Conservation (phyloP, 2,329 filamentous ascomycete species). For the Huntiella moniliformis region DNA sequence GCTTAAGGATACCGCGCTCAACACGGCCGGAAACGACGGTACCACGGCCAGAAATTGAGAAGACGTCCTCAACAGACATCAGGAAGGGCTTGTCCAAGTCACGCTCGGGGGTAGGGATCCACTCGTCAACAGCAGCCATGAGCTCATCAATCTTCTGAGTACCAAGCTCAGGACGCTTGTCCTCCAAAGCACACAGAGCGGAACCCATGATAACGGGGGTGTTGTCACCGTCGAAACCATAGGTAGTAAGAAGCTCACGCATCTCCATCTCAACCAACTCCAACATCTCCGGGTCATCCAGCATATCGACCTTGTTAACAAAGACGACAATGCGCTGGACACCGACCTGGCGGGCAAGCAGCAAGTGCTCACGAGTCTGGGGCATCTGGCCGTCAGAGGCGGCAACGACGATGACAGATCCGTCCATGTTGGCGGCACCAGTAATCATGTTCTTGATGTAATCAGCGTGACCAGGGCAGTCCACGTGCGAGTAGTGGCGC, state of each 20-base stretch:
- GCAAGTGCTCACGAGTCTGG: slow-evolving; percentile 94
- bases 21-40: slow-evolving; percentile 95
- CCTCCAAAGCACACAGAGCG: slow-evolving; percentile 82
- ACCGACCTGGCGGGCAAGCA: slow-evolving; percentile 94
- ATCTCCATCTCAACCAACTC: slow-evolving; percentile 99
- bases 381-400: slow-evolving; percentile 99
- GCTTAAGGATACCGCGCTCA: slow-evolving; percentile 86
- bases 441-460: slow-evolving; percentile 99
- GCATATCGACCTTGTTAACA: slow-evolving; percentile 97
- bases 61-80: slow-evolving; percentile 92
- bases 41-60: slow-evolving; percentile 81
- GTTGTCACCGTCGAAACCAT: slow-evolving; percentile 95
- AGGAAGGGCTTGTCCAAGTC: slow-evolving; percentile 97
- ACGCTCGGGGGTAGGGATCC: slow-evolving; percentile 91
- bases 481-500: slow-evolving; percentile 97
- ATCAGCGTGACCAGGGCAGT: slow-evolving; percentile 99
- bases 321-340: slow-evolving; percentile 97
- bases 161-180: slow-evolving; percentile 73
- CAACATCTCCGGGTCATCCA: slow-evolving; percentile 98
- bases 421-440: slow-evolving; percentile 97
- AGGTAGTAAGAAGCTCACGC: slow-evolving; percentile 82
- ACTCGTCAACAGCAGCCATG: slow-evolving; percentile 71
- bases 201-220: slow-evolving; percentile 96
- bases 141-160: slow-evolving; percentile 78
- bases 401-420: slow-evolving; percentile 95